phyloP scores from a whole-genome alignment of 2,329 filamentous ascomycete species.

The Chaetoscypha palmicola region DNA sequence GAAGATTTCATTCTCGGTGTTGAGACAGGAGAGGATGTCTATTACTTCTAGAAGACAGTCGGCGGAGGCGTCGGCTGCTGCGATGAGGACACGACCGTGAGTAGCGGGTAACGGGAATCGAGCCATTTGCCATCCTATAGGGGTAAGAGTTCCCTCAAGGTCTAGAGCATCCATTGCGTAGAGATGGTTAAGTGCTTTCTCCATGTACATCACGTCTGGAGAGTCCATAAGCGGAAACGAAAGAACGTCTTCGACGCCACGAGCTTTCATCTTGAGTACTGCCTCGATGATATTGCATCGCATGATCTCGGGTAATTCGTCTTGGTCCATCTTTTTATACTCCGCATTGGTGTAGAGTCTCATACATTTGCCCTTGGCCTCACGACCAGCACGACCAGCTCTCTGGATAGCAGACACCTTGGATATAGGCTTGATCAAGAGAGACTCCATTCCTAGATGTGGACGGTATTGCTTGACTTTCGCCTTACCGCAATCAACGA shows the following conservation, averaged over 20 bases:
- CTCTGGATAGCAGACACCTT: slow-evolving; percentile 90
- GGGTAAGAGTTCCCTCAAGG: slow-evolving; percentile 65
- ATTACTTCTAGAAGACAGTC: slow-evolving; percentile 77
- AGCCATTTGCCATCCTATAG: slow-evolving; percentile 68
- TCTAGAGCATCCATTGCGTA: slow-evolving; percentile 70
- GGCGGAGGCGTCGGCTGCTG: slow-evolving; percentile 61
- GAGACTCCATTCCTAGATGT: slow-evolving; percentile 78
- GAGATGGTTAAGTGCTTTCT: slow-evolving; percentile 75
- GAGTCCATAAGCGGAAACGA: slow-evolving; percentile 79
- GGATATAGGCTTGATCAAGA: slow-evolving; percentile 85
- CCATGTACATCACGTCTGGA: slow-evolving; percentile 69
- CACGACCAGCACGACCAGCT: slow-evolving; percentile 85
- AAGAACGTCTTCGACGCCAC: slow-evolving; percentile 74
- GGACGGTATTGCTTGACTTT: slow-evolving; percentile 90
- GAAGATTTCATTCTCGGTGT: slow-evolving; percentile 57
- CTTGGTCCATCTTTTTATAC: slow-evolving; percentile 62
- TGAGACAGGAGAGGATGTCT: slow-evolving; percentile 67
- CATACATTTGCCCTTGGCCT: slow-evolving; percentile 84
- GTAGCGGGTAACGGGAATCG: slow-evolving; percentile 75
- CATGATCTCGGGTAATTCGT: slow-evolving; percentile 81
- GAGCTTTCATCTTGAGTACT: slow-evolving; percentile 86
- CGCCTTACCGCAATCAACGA: slow-evolving; percentile 87
- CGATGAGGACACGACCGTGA: slow-evolving; percentile 74
- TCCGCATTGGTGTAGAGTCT: slow-evolving; percentile 78
- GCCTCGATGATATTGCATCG: slow-evolving; percentile 83